phyloP scores from a whole-genome alignment of 352 stramenopile genomes.

The Phytophthora idaei region DNA sequence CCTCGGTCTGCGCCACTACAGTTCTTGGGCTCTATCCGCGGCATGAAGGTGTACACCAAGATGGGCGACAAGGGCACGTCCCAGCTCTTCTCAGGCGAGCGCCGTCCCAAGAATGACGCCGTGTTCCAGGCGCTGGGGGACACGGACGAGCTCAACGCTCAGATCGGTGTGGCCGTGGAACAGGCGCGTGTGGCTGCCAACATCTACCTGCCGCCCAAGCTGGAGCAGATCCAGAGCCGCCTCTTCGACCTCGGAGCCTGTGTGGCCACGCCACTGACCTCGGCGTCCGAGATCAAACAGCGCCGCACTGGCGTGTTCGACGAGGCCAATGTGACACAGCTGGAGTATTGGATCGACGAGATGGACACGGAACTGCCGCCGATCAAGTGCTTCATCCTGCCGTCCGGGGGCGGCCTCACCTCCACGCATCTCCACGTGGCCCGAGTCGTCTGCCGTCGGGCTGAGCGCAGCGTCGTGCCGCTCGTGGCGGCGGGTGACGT shows the following conservation, averaged over 20 bases:
- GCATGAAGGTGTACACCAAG: conserved; percentile 93
- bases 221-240: conserved; percentile 90
- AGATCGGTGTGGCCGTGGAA: conserved; percentile 72
- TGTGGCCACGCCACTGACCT: conserved; percentile 83
- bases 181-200: conserved; percentile 43
- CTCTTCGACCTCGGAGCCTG: conserved; percentile 92
- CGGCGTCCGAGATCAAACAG: conserved; percentile 69
- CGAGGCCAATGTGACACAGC: conserved; percentile 60
- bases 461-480: conserved; percentile 85
- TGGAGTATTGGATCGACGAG: conserved; percentile 90
- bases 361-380: conserved; percentile 85
- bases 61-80: conserved; percentile 93
- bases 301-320: conserved; percentile 64
- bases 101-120: conserved; percentile 82
- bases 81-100: conserved; percentile 91
- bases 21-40: conserved; percentile 8
- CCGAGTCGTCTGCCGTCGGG: conserved; percentile 82
- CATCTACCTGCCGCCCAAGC: conserved; percentile 55
- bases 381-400: conserved; percentile 90
- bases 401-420: conserved; percentile 71
- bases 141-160: conserved; percentile 92
- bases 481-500: conserved; percentile 75
- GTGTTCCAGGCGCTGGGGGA: conserved; percentile 92
- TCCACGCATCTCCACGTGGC: conserved; percentile 90
- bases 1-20: neutral